These are phyloP conservation scores for Candida anutae DNA, from an alignment of 1,139 yeast genomes.

Conservation along the genomic window DNA sequence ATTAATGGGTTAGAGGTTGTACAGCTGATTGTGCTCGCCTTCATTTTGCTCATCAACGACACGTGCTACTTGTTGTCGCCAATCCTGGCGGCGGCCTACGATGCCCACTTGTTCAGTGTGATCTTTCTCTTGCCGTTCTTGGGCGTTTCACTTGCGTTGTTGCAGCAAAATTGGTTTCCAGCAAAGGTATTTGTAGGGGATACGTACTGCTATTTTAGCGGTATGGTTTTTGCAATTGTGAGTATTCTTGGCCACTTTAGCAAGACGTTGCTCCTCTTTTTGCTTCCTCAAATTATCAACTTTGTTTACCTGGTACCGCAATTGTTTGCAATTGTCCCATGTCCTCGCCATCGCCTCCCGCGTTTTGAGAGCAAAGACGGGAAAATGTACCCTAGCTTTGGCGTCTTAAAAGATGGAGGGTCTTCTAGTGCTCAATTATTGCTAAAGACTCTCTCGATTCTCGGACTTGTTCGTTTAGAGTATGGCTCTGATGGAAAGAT, in stretches of 20 bases:
- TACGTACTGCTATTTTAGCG: slow-evolving; percentile 94
- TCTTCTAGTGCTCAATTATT: slow-evolving; percentile 8
- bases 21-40: slow-evolving; percentile 73
- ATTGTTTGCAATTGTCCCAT: slow-evolving; percentile 73
- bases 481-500: slow-evolving; percentile 27
- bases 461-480: slow-evolving; percentile 44
- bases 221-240: slow-evolving; percentile 97
- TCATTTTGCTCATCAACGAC: slow-evolving; percentile 70
- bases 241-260: slow-evolving; percentile 96
- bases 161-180: slow-evolving; percentile 83
- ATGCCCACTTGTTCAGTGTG: slow-evolving; percentile 76
- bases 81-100: slow-evolving; percentile 50
- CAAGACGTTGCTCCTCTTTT: slow-evolving; percentile 77
- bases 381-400: slow-evolving; percentile 60
- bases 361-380: slow-evolving; percentile 61
- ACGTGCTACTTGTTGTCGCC: slow-evolving; percentile 50
- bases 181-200: slow-evolving; percentile 95
- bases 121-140: slow-evolving; percentile 77
- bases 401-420: slow-evolving; percentile 21
- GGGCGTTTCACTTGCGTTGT: slow-evolving; percentile 74
- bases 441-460: slow-evolving; percentile 27
- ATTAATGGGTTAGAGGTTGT: slow-evolving; percentile 95
- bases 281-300: slow-evolving; percentile 85
- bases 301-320: slow-evolving; percentile 89
- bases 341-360: slow-evolving; percentile 95